Conservation (phyloP, 1,284 basidiomycete genomes). For the Salmacisia buchloeana region DNA sequence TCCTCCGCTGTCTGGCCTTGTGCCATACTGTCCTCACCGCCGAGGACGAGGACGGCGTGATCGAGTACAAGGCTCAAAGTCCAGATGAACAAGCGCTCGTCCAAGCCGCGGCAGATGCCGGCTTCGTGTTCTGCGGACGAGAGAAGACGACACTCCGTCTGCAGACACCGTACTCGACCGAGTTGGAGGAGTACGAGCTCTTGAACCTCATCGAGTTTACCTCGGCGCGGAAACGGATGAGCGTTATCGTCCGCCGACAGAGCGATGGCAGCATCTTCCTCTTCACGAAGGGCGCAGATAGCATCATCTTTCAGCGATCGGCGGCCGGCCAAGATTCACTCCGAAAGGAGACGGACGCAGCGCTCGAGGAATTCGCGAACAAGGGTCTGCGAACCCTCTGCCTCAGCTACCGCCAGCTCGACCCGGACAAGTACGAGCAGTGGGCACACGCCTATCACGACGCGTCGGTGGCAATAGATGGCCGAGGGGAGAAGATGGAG, state of each 20-base stretch:
- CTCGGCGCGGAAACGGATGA: constrained; percentile 95
- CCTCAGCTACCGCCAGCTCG: constrained; percentile 83
- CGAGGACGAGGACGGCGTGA: constrained; percentile 66
- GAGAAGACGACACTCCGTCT: constrained; percentile 91
- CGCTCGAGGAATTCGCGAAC: constrained; percentile 65
- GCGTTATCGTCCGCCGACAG: constrained; percentile 71
- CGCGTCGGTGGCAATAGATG: constrained; percentile 85
- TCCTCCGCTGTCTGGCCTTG: constrained; percentile 82
- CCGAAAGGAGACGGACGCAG: constrained; percentile 70
- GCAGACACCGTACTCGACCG: constrained; percentile 70
- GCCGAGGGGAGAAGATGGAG: constrained; percentile 87
- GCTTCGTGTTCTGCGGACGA: constrained; percentile 79
- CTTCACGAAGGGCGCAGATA: constrained; percentile 96
- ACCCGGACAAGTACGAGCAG: constrained; percentile 80
- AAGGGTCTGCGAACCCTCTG: constrained; percentile 96
- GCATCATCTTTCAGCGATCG: constrained; percentile 64
- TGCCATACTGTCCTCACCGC: constrained; percentile 96
- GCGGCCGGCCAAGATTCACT: constrained; percentile 63
- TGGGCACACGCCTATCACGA: constrained; percentile 84
- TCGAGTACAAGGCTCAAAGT: constrained; percentile 87
- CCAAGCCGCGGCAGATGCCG: constrained; percentile 82
- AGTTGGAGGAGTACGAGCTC: constrained; percentile 75
- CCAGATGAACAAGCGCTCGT: constrained; percentile 97
- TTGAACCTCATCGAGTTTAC: constrained; percentile 99
- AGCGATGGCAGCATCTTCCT: constrained; percentile 89